A percentile compares a stretch with the other conserved stretches of the same genome.
These are phyloP conservation scores for Populus hybrid DNA, from an alignment of 441 rosid species.

Conservation along the genomic window DNA sequence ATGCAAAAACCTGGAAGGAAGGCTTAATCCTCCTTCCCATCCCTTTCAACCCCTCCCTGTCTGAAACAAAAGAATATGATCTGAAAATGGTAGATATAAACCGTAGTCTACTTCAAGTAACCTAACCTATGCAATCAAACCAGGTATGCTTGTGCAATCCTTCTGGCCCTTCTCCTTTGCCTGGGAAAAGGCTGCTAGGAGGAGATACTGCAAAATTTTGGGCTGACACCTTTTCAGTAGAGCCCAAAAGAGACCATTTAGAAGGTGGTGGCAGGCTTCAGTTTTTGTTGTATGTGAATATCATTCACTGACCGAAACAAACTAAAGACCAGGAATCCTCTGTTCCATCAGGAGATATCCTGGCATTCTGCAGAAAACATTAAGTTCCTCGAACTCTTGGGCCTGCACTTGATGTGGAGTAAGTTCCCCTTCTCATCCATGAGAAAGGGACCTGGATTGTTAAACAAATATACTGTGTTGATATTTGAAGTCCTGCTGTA, in stretches of 20 bases:
- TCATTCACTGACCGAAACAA: conserved; percentile 17
- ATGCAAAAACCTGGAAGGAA: neutral
- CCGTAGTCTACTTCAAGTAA: neutral
- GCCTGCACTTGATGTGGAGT: neutral
- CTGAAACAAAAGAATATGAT: neutral
- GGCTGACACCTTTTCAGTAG: conserved; percentile 19
- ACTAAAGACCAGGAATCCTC: conserved; percentile 25
- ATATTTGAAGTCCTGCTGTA: neutral
- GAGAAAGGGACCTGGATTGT: neutral
- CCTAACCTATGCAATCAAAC: conserved; percentile 21
- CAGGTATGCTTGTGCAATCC: conserved; percentile 17
- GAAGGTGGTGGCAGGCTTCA: conserved; percentile 10
- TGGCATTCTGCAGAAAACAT: conserved; percentile 18
- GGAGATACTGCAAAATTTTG: conserved; percentile 27
- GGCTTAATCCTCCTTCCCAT: neutral
- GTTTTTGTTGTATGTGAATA: conserved; percentile 10
- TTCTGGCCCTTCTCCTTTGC: conserved; percentile 13
- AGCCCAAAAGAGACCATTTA: conserved; percentile 15
- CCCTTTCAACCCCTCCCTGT: neutral
- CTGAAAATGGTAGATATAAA: neutral
- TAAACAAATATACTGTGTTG: neutral
- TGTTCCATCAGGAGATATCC: conserved; percentile 24
- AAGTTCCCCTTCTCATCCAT: neutral
- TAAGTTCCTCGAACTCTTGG: neutral
- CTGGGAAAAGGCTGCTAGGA: conserved; percentile 21